A percentile compares a stretch with the other conserved stretches of the same genome.
These are phyloP conservation scores for Phytopythium cucurbitacearum DNA, from an alignment of 352 stramenopile species.

Conservation along the genomic window DNA sequence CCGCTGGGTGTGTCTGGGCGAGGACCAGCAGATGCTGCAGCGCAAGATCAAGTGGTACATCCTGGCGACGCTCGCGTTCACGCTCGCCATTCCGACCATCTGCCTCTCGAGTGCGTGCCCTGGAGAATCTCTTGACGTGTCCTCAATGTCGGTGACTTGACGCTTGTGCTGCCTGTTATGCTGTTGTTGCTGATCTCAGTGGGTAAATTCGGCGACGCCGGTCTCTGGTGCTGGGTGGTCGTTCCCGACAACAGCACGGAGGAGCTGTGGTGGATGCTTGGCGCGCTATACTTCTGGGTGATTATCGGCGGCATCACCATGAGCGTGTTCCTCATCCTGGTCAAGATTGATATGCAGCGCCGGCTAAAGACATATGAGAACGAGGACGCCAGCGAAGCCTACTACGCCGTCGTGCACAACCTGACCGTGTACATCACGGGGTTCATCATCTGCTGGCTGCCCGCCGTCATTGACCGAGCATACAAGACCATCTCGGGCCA, in stretches of 20 bases:
- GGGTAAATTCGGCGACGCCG: conserved; percentile 61
- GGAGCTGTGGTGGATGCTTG: conserved; percentile 73
- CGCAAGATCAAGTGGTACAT: conserved; percentile 84
- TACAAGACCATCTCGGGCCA: conserved; percentile 58
- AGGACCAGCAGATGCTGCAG: conserved; percentile 82
- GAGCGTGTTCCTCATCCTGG: conserved; percentile 54
- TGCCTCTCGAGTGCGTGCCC: conserved; percentile 23
- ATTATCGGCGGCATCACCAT: conserved; percentile 50
- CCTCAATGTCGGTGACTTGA: background rate
- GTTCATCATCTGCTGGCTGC: conserved; percentile 81
- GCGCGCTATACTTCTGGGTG: conserved; percentile 74
- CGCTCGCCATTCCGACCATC: conserved; percentile 44
- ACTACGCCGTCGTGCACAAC: conserved; percentile 80
- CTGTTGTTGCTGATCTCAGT: conserved; percentile 17
- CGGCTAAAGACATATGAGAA: conserved; percentile 69
- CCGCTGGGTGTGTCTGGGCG: conserved; percentile 76
- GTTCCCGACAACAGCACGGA: conserved; percentile 37
- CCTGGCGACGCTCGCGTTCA: conserved; percentile 49
- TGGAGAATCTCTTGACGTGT: background rate
- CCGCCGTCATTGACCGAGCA: conserved; percentile 55
- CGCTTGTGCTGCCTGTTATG: background rate
- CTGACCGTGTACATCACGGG: conserved; percentile 76
- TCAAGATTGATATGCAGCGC: conserved; percentile 79
- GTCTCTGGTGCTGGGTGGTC: conserved; percentile 76
- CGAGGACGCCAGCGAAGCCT: conserved; percentile 67